Percentiles rank a stretch among this genome's conserved stretches.
phyloP scores from a whole-genome alignment of 306 rosid genomes.

The Ormosia emarginata region DNA sequence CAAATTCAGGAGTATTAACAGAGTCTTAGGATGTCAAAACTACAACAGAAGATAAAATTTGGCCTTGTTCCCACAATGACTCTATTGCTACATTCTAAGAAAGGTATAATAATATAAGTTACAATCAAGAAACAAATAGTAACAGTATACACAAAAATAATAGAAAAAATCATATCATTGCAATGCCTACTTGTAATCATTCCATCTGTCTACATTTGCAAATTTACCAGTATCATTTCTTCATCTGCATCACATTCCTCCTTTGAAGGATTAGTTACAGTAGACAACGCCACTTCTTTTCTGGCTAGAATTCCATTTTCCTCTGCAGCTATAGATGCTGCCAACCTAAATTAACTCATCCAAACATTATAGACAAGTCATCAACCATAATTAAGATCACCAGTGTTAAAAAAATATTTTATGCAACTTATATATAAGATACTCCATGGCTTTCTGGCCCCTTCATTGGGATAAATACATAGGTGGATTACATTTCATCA shows the following conservation, averaged over 20 bases:
- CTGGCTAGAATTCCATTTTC: slow-evolving; percentile 39
- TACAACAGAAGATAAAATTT: neutral
- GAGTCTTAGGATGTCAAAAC: slow-evolving; percentile 9
- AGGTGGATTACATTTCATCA: slow-evolving; percentile 69
- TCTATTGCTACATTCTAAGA: slow-evolving; percentile 4
- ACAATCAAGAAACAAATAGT: slow-evolving; percentile 12
- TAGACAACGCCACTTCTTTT: slow-evolving; percentile 39
- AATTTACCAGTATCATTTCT: slow-evolving; percentile 70
- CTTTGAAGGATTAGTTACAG: slow-evolving; percentile 32
- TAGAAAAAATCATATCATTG: slow-evolving; percentile 2
- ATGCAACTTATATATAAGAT: neutral
- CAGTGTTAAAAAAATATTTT: neutral
- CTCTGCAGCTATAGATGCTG: slow-evolving; percentile 80
- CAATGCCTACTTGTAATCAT: slow-evolving; percentile 2
- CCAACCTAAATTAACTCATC: slow-evolving; percentile 67
- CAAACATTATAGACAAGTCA: slow-evolving; percentile 26
- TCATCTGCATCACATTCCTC: slow-evolving; percentile 51
- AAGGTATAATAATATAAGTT: neutral
- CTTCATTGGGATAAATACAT: slow-evolving; percentile 5
- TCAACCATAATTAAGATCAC: slow-evolving; percentile 4
- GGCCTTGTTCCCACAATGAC: neutral
- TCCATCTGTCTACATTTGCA: neutral
- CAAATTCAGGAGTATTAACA: neutral
- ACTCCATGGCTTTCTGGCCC: neutral
- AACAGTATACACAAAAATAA: neutral